Base-by-base conservation (phyloP, 768 basidiomycete species). In the Serendipita sp. region DNA sequence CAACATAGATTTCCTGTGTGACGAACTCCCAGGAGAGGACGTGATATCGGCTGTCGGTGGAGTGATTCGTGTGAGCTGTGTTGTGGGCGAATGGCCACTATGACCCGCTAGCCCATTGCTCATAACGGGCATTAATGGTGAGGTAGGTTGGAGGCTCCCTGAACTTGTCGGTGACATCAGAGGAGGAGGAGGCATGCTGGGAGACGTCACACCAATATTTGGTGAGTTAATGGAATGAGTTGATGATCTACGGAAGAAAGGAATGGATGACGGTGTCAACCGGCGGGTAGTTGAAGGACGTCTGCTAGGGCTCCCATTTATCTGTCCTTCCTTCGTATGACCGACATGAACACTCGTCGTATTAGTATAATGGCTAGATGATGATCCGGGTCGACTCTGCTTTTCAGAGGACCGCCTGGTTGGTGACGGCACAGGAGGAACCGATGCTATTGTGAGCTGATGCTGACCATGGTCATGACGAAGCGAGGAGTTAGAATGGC, bases 161-260 rank as follows among this genome's bases (percentile, higher is more conserved):
- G 60, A n/a, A 67, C 37, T 52, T 64, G 65, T 45, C 64, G 70
- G 66, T 36, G 70, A 64, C 4, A 66, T 70, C 63, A 70, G 64
- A 62, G 66, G 69, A n/a, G 73, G 70, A 4, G 81, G 76, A 18
- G 83, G 80, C 29, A 85, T 72, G 66, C 89, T 86, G 33, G 34
- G 16, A 33, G 55, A 31, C 8, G 29, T 10, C 18, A 23, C 33
- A 0, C 27, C 27, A 60, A 37, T 4, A 33, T 37, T 37, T 33
- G 29, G 29, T n/a, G 55, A 60, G 33, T 37, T 27, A 80, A 89
- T 86, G 13, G 87, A 89, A 70, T 91, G 88, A 4, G 92, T 93
- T 31, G 89, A 88, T 5, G 91, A 91, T 40, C 92, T 86, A 48
- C 90, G 83, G 77, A 95, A 94, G 75, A 95, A 95, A 1, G 92